These are phyloP conservation scores for Clausena lansium DNA, from an alignment of 345 rosid species.

Conservation along the genomic window DNA sequence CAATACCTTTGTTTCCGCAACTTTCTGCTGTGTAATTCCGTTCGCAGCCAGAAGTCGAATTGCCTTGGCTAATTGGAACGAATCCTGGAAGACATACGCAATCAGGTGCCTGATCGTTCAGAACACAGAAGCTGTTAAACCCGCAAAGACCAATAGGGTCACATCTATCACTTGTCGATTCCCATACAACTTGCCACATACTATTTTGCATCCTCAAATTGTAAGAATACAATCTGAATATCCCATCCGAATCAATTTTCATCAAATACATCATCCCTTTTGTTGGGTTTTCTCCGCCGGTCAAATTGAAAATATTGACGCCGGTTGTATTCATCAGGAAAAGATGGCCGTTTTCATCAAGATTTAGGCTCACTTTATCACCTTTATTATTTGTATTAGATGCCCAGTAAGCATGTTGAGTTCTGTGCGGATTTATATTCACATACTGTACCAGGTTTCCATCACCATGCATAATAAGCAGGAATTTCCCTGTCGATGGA, in stretches of 20 bases:
- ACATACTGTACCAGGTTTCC: constrained; percentile 27
- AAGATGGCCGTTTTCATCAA: background rate
- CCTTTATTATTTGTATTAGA: background rate
- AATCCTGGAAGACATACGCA: constrained; percentile 26
- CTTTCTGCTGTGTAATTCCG: constrained; percentile 15
- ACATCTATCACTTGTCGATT: constrained; percentile 6
- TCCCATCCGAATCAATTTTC: background rate
- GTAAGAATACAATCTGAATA: constrained; percentile 2
- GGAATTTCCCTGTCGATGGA: constrained; percentile 14
- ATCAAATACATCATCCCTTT: background rate
- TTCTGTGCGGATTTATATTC: background rate
- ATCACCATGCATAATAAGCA: constrained; percentile 22
- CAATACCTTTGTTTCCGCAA: constrained; percentile 9
- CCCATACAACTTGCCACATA: background rate
- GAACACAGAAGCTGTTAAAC: constrained; percentile 22
- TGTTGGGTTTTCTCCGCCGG: background rate
- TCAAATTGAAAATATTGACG: background rate
- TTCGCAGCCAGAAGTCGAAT: constrained; percentile 23
- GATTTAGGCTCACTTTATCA: constrained; percentile 1
- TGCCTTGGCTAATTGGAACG: background rate
- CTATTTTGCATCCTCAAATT: background rate
- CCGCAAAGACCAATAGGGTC: constrained; percentile 24
- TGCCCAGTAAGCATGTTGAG: background rate
- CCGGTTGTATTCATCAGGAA: constrained; percentile 13
- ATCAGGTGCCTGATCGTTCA: background rate